phyloP scores from a whole-genome alignment of 768 basidiomycete genomes.

The Mycena kentingensis region DNA sequence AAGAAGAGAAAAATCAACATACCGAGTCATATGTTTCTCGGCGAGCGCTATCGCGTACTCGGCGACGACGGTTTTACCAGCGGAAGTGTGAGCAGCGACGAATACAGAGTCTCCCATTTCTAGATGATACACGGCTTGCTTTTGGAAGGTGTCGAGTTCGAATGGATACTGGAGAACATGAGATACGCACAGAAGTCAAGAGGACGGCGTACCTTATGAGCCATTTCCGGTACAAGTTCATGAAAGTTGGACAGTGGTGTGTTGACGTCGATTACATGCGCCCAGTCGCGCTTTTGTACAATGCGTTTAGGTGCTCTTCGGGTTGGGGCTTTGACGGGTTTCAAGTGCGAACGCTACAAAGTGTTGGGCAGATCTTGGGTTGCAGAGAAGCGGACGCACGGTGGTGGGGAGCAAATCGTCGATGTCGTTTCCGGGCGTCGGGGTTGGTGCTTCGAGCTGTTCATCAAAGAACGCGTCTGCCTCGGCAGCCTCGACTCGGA shows the following conservation, averaged over 20 bases:
- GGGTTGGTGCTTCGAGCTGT: conserved; percentile 21
- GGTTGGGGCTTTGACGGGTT: conserved; percentile 47
- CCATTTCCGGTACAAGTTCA: conserved; percentile 95
- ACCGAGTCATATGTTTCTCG: conserved; percentile 99
- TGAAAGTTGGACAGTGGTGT: conserved; percentile 86
- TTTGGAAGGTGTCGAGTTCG: conserved; percentile 97
- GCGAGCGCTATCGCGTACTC: conserved; percentile 98
- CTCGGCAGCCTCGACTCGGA: conserved; percentile 6
- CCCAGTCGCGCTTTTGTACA: conserved; percentile 90
- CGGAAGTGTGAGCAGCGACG: conserved; percentile 99
- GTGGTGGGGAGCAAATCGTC: conserved; percentile 78
- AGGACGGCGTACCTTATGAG: conserved; percentile 67
- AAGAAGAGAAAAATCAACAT: conserved; percentile 17
- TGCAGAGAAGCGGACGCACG: conserved; percentile 30
- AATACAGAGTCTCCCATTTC: conserved; percentile 98
- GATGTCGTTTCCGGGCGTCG: conserved; percentile 46
- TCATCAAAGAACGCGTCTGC: conserved; percentile 21
- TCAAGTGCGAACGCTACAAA: conserved; percentile 57
- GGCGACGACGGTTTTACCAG: conserved; percentile 98
- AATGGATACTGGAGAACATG: conserved; percentile 81
- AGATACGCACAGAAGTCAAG: neutral
- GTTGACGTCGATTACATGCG: conserved; percentile 93
- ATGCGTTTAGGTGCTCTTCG: conserved; percentile 44
- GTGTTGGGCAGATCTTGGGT: conserved; percentile 7
- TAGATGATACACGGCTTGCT: conserved; percentile 96